These are phyloP conservation scores for Pulveroboletus sp. DNA, from an alignment of 768 basidiomycete species.

Conservation along the genomic window DNA sequence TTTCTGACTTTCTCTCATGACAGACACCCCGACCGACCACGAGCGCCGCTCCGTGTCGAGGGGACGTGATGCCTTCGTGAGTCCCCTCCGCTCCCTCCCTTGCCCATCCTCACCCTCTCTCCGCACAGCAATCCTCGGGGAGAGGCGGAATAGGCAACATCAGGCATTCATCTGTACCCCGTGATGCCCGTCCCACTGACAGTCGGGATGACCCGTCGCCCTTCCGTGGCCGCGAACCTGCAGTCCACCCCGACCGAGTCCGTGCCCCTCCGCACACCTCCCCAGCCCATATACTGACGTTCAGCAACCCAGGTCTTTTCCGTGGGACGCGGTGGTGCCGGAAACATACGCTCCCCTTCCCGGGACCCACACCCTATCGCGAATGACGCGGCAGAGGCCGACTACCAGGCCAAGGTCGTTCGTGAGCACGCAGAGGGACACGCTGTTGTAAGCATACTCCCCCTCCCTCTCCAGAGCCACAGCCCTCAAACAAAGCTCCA, in stretches of 20 bases:
- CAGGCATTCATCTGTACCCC: conserved; percentile 42
- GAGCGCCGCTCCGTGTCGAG: conserved; percentile 50
- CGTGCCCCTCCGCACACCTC: neutral
- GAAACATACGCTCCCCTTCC: conserved; percentile 80
- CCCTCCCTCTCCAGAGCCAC: neutral
- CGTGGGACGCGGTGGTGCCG: conserved; percentile 76
- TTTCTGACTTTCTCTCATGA: conserved; percentile 8
- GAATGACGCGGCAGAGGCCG: conserved; percentile 23
- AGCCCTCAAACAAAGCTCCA: neutral
- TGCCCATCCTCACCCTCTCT: neutral
- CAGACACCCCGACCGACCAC: conserved; percentile 14
- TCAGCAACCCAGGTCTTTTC: conserved; percentile 32
- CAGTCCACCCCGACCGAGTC: conserved; percentile 32
- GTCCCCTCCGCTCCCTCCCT: conserved; percentile 20
- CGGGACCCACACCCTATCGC: conserved; percentile 39
- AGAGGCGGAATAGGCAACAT: conserved; percentile 71
- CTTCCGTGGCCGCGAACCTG: conserved; percentile 52
- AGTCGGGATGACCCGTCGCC: conserved; percentile 44
- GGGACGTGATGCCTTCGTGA: conserved; percentile 55
- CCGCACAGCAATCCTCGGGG: conserved; percentile 50
- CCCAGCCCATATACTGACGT: neutral
- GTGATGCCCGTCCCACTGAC: conserved; percentile 37
- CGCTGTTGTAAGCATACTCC: conserved; percentile 31
- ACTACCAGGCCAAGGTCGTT: conserved; percentile 20
- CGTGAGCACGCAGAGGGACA: conserved; percentile 24